Evolutionary conservation across 441 rosid genomes (phyloP), one percentile per base, ranked within the genome.

Genomic region (Viola pubescens): DNA sequence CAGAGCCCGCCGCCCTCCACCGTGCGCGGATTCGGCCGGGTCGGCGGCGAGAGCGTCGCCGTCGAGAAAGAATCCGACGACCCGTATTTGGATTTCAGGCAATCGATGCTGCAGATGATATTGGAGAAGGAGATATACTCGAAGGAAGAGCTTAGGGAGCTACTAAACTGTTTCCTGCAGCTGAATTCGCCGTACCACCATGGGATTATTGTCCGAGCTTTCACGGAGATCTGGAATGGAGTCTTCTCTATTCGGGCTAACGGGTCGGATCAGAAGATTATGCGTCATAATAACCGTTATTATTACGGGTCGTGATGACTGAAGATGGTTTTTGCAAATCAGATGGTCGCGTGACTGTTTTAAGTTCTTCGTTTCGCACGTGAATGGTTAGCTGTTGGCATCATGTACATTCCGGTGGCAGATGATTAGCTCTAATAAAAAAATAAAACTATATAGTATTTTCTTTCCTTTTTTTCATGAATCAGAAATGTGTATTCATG

Each of bases 21-120:
- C 16, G 74, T 82, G 7, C 68, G 66, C 52, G 88, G 88, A 2
- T 65, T 82, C 40, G 86, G 88, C 0, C 75, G 83, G 0, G 79
- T 85, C 48, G 81, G 86, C 51, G 73, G 75, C 5, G 76, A 78
- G 56, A 87, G 95, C 69, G 64, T 83, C 13, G 85, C 88, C 0
- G 75, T 85, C 51, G 86, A 72, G 64, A 89, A 80, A 62, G 89
- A 85, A 11, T 87, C 95, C 13, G 57, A 58, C 51, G 84, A 89
- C 61, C 95, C 91, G 0, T 89, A 78, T 42, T 59, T 67, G 11
- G 97, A 89, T 70, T 89, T 85, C 61, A 73, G 78, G 51, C 75
- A 67, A 2, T 85, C 94, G 6, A 87, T 87, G 86, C 70, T 70
- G 56, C 86, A 82, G 58, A 89, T 87, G 95, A 82, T 87, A 38